Percentiles rank a stretch among this genome's conserved stretches.
Conservation (phyloP, 805 yeast genomes). For the Saccharomycopsis babjevae region DNA sequence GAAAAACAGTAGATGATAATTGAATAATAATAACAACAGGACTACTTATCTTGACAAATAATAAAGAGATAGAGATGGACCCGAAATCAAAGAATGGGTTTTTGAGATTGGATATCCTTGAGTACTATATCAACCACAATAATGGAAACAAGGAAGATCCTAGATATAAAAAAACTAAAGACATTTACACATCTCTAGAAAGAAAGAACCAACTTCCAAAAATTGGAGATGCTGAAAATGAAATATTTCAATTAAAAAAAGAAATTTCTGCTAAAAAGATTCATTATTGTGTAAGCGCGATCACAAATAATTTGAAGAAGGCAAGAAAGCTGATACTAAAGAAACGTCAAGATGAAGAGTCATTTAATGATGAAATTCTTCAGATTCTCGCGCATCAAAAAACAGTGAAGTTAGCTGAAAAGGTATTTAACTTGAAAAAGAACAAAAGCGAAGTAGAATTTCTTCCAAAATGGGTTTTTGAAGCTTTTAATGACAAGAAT, state of each 20-base stretch:
- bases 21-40: background rate
- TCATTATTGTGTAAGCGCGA: slow-evolving; percentile 34
- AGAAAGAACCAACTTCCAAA: slow-evolving; percentile 33
- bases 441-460: slow-evolving; percentile 24
- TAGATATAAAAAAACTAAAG: slow-evolving; percentile 18
- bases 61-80: background rate
- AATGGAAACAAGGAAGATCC: background rate
- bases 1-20: background rate
- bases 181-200: slow-evolving; percentile 34
- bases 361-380: background rate
- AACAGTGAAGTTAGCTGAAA: slow-evolving; percentile 17
- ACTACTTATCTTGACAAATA: background rate
- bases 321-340: slow-evolving; percentile 17
- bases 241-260: slow-evolving; percentile 35
- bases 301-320: slow-evolving; percentile 30
- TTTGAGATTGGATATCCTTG: slow-evolving; percentile 42
- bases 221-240: slow-evolving; percentile 34
- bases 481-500: slow-evolving; percentile 25
- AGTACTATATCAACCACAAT: slow-evolving; percentile 24
- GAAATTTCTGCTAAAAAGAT: slow-evolving; percentile 40
- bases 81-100: slow-evolving; percentile 4
- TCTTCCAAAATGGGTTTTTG: slow-evolving; percentile 27
- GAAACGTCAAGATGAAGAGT: background rate
- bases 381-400: slow-evolving; percentile 14
- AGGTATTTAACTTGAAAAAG: slow-evolving; percentile 28